phyloP scores from a whole-genome alignment of 2,329 filamentous ascomycete genomes.

The Parastagonospora nodorum region DNA sequence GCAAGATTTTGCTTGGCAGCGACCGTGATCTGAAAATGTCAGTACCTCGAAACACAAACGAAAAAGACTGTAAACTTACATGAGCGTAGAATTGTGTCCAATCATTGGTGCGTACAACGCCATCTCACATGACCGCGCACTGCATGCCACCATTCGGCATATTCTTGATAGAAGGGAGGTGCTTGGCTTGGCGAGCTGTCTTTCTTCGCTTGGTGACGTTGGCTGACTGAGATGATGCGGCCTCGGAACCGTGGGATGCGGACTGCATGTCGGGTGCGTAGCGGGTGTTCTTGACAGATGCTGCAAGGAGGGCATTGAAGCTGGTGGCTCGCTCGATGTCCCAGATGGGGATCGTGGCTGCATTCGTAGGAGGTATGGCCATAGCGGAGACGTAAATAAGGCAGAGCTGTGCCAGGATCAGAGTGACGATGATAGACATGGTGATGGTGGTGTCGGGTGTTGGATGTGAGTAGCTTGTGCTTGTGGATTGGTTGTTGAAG shows the following conservation, averaged over 20 bases:
- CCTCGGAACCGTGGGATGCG: not conserved
- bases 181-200: not conserved
- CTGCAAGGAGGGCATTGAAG: not conserved
- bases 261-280: not conserved
- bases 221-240: not conserved
- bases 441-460: not conserved
- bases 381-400: not conserved
- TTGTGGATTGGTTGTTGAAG: not conserved
- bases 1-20: too few species aligned
- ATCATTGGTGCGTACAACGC: not conserved
- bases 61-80: not conserved
- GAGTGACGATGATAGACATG: slow-evolving; percentile 1
- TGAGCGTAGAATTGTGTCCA: not conserved
- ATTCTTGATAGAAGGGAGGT: not conserved
- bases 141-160: slow-evolving; percentile 3
- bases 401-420: not conserved
- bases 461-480: not conserved
- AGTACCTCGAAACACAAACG: not conserved
- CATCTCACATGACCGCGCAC: slow-evolving; percentile 7
- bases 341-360: not conserved
- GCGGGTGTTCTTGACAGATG: not conserved
- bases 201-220: not conserved
- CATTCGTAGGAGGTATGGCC: not conserved
- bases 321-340: not conserved
- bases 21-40: not conserved